Percentiles rank a stretch among this genome's conserved stretches.
Conservation (phyloP, 257 asterid genomes). For the Plectranthus barbatus region DNA sequence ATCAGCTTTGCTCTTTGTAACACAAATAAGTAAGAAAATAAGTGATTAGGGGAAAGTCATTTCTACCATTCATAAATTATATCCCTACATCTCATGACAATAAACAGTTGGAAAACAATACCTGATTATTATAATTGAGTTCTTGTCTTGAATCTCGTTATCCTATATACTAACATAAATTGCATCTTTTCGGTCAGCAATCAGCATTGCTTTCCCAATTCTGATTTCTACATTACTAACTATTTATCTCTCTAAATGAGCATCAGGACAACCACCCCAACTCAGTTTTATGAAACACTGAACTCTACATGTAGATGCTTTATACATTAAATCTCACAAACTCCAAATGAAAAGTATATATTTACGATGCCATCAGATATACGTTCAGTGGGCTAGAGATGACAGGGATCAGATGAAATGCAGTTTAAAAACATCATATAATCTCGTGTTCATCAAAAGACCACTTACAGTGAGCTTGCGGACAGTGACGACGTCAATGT, state of each 20-base stretch:
- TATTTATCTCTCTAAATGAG: background rate
- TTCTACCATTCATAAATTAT: conserved; percentile 5
- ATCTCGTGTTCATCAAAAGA: too few relatives aligned
- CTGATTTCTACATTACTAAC: background rate
- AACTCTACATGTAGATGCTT: too few relatives aligned
- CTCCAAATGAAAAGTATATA: background rate
- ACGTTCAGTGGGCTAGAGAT: too few relatives aligned
- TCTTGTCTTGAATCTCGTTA: background rate
- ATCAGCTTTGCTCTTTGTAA: conserved; percentile 86
- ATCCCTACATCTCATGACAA: background rate
- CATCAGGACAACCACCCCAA: too few relatives aligned
- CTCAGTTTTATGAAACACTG: too few relatives aligned
- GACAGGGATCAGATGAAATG: too few relatives aligned
- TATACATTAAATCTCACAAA: background rate
- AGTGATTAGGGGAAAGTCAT: background rate
- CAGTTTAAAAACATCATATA: too few relatives aligned
- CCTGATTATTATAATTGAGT: background rate
- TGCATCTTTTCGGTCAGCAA: background rate
- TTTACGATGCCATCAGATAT: background rate
- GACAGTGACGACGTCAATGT: conserved; percentile 76
- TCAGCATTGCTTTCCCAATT: background rate
- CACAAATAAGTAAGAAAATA: background rate
- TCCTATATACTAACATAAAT: background rate
- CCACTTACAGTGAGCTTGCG: conserved; percentile 85
- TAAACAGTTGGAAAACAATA: background rate